A percentile compares a stretch with the other conserved stretches of the same genome.
phyloP scores from a whole-genome alignment of 139 green algal genomes.

The Desmodesmus armatus region DNA sequence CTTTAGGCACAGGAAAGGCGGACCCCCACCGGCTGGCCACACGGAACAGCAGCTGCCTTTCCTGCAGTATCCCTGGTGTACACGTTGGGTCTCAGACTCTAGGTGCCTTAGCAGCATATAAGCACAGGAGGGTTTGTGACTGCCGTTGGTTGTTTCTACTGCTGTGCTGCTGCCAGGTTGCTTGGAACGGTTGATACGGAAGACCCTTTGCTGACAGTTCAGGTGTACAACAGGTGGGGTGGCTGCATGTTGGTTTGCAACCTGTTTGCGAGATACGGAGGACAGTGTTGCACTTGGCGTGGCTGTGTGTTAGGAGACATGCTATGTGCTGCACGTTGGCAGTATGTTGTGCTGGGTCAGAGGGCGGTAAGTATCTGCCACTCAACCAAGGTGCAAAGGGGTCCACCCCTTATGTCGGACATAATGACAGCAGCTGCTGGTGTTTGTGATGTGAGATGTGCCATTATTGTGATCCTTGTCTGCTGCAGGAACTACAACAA shows the following conservation, averaged over 20 bases:
- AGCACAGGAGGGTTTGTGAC: too few species aligned
- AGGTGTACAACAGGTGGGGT: background rate
- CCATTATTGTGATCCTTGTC: background rate
- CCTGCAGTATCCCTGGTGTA: background rate
- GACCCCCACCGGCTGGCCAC: too few species aligned
- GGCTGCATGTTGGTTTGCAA: too few species aligned
- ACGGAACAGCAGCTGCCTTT: background rate
- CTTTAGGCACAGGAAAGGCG: too few species aligned
- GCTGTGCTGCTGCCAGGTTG: background rate
- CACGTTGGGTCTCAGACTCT: background rate
- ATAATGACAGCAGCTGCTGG: background rate
- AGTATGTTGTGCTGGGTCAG: background rate
- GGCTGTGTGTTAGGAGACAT: background rate
- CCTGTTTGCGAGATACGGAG: too few species aligned
- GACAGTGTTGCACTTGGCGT: too few species aligned
- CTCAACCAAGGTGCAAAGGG: background rate
- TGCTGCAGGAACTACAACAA: slow-evolving; percentile 1
- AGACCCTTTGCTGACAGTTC: too few species aligned
- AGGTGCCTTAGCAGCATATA: background rate
- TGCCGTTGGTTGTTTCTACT: too few species aligned
- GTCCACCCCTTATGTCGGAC: background rate
- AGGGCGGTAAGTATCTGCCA: background rate
- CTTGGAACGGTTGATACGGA: too few species aligned
- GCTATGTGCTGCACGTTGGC: background rate
- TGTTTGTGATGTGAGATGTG: background rate